Base-by-base conservation (phyloP, 495 filamentous ascomycete genomes). In the Aspergillus ostianus region DNA sequence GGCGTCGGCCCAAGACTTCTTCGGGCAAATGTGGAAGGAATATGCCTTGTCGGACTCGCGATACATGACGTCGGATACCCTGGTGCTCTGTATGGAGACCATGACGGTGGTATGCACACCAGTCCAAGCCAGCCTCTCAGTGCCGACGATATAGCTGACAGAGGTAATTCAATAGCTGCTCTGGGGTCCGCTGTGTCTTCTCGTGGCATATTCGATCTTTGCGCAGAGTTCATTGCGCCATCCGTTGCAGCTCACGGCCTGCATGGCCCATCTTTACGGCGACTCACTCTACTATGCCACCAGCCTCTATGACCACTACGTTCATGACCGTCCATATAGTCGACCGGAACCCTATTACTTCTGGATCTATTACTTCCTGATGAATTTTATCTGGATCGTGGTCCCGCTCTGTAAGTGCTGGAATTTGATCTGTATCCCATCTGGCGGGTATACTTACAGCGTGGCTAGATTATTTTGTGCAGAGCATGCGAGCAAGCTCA, bases 11-110 rank as follows among this genome's bases (percentile, higher is more conserved):
- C 83, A 85, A 69, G 82, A 86, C 60, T 66, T 92, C 0, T 85
- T 92, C 47, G 88, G 87, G 0, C 90, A 94, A 72, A 72, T 94
- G 41, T 95, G 91, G 91, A 95, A 94, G 66, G 91, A 95, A 68
- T 95, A 95, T 77, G 82, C 89, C 7, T 79, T 89, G 44, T 91
- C 89, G 18, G 91, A 95, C 71, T 92, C 90, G 29, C 83, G 91
- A 41, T 95, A 95, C 63, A 76, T 95, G 68, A 90, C 85, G 5
- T 83, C 84, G 9, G 87, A 96, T 65, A 80, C 85, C 0, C 89
- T 95, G 68, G 90, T 95, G 59, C 76, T 95, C 3, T 91, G 89
- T 66, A 87, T 96, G 74, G 92, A 96, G 77, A 84, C 81, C 17
- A 84, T 96, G 56, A 96, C 92, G 2, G 84, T 85, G 19, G 91